Evolutionary conservation across 2,329 filamentous ascomycete species (phyloP).

Genomic region (Colletotrichum orbiculare): DNA sequence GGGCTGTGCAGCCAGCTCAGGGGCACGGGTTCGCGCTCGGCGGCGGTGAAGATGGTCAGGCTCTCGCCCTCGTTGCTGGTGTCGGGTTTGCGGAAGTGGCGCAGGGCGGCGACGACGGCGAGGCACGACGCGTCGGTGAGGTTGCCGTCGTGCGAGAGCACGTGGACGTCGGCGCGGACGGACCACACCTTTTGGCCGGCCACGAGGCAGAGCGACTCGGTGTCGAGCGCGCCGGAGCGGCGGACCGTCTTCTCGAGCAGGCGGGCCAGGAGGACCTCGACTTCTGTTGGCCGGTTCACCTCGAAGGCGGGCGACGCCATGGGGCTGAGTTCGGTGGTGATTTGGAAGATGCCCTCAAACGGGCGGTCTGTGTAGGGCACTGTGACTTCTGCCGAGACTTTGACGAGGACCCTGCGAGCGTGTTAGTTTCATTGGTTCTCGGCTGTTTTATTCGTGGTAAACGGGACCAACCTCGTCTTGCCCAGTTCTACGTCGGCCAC

Average conservation of each 20-base stretch:
- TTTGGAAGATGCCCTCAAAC: conserved; percentile 95
- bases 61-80: conserved; percentile 86
- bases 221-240: conserved; percentile 90
- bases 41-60: conserved; percentile 84
- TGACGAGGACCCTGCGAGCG: conserved; percentile 76
- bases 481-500: conserved; percentile 88
- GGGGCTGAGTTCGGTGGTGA: conserved; percentile 88
- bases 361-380: conserved; percentile 88
- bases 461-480: conserved; percentile 77
- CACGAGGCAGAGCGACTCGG: conserved; percentile 93
- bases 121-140: conserved; percentile 88
- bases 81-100: conserved; percentile 92
- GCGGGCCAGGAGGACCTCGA: conserved; percentile 86
- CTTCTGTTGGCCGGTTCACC: conserved; percentile 82
- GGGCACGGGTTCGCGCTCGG: conserved; percentile 90
- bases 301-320: conserved; percentile 94
- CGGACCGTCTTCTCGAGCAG: conserved; percentile 95
- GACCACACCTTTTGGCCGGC: conserved; percentile 93
- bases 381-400: conserved; percentile 88
- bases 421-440: conserved; percentile 13
- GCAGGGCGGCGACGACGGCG: conserved; percentile 86
- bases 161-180: conserved; percentile 89
- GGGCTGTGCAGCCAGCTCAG: conserved; percentile 93
- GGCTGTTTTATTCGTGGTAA: no score
- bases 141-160: conserved; percentile 91